phyloP scores from a whole-genome alignment of 2,329 filamentous ascomycete species.

The Cladophialophora yegresii region DNA sequence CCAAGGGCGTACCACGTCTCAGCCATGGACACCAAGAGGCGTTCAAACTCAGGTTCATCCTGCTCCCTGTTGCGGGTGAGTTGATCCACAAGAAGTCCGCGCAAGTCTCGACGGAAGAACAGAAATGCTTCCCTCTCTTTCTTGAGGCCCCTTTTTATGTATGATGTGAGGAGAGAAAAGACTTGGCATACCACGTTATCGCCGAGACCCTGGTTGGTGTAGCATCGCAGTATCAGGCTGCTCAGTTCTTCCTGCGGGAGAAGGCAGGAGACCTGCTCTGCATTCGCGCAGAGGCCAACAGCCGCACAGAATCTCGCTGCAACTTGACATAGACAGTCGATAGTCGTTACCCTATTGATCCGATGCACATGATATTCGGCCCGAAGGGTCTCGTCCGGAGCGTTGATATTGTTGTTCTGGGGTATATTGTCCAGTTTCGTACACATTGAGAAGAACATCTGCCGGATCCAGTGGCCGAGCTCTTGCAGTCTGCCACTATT shows the following conservation, averaged over 20 bases:
- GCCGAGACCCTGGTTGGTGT: constrained; percentile 1
- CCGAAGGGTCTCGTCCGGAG: constrained; percentile 1
- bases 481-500: constrained; percentile 6
- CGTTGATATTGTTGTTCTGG: not conserved
- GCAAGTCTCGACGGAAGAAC: constrained; percentile 11
- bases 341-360: constrained; percentile 16
- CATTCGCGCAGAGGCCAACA: constrained; percentile 24
- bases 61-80: constrained; percentile 7
- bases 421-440: constrained; percentile 21
- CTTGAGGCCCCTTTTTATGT: constrained; percentile 18
- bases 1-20: constrained; percentile 29
- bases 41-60: not conserved
- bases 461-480: constrained; percentile 26
- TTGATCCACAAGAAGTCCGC: constrained; percentile 17
- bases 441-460: constrained; percentile 24
- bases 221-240: constrained; percentile 10
- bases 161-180: constrained; percentile 21
- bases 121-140: not conserved
- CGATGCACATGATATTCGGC: constrained; percentile 10
- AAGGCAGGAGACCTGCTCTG: constrained; percentile 21
- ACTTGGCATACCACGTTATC: constrained; percentile 15
- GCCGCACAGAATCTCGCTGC: constrained; percentile 14
- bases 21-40: constrained; percentile 20
- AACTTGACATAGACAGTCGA: constrained; percentile 15
- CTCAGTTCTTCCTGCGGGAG: constrained; percentile 11